Percentiles rank a stretch among this genome's conserved stretches.
Conservation (phyloP, 441 rosid genomes). For the Eutrema salsugineum region DNA sequence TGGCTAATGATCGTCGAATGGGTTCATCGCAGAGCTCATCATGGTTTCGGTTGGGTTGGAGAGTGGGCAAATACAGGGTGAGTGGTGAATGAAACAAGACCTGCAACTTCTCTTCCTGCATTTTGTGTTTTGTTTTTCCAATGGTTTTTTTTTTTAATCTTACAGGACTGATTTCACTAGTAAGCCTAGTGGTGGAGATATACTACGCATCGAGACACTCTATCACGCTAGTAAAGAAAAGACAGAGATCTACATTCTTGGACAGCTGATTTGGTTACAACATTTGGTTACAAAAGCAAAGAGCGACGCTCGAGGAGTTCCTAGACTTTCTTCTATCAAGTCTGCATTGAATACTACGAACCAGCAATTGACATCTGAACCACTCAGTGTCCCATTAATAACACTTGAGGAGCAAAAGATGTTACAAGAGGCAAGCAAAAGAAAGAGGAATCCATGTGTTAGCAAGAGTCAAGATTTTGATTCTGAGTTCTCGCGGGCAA, state of each 20-base stretch:
- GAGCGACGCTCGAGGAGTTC: conserved; percentile 30
- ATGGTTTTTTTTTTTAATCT: neutral
- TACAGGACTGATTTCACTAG: conserved; percentile 45
- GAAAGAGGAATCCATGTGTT: conserved; percentile 30
- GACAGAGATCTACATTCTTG: conserved; percentile 65
- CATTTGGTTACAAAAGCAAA: conserved; percentile 53
- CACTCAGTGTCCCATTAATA: conserved; percentile 25
- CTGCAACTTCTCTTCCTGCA: neutral
- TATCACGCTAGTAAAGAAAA: conserved; percentile 67
- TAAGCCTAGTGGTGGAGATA: conserved; percentile 46
- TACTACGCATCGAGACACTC: conserved; percentile 61
- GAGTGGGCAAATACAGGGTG: conserved; percentile 74
- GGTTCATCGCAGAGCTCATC: conserved; percentile 52
- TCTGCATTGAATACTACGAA: neutral
- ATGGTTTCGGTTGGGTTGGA: conserved; percentile 77
- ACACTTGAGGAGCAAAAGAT: conserved; percentile 44
- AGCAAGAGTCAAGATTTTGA: conserved; percentile 68
- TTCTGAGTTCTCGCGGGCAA: conserved; percentile 34
- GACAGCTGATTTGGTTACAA: conserved; percentile 61
- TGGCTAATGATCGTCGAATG: conserved; percentile 16
- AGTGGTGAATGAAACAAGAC: conserved; percentile 21
- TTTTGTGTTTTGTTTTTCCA: neutral
- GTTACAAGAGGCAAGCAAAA: conserved; percentile 36
- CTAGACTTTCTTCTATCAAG: conserved; percentile 24
- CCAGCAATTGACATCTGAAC: conserved; percentile 1